Evolutionary conservation across 768 basidiomycete genomes (phyloP).

Genomic region (Leucocoprinus sp.): DNA sequence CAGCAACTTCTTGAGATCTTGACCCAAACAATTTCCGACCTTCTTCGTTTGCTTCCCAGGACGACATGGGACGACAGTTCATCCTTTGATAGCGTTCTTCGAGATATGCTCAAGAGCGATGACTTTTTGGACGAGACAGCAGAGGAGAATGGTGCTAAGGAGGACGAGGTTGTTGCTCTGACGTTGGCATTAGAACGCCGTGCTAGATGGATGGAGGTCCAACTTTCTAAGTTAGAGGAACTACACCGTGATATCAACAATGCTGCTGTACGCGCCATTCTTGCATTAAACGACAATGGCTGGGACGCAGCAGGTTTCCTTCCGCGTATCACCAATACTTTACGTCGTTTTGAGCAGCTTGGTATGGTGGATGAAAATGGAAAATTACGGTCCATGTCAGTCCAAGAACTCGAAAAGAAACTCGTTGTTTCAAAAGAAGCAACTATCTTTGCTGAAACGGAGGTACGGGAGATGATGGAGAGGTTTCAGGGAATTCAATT

Average conservation of each 20-base stretch:
- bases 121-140: slow-evolving; percentile 75
- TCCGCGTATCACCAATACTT: slow-evolving; percentile 61
- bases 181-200: slow-evolving; percentile 80
- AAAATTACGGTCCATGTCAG: slow-evolving; percentile 44
- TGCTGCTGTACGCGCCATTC: slow-evolving; percentile 74
- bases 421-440: slow-evolving; percentile 63
- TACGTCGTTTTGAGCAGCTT: slow-evolving; percentile 61
- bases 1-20: slow-evolving; percentile 83
- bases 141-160: slow-evolving; percentile 55
- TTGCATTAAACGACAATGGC: slow-evolving; percentile 78
- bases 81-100: slow-evolving; percentile 77
- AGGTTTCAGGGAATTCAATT: slow-evolving; percentile 44
- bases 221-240: slow-evolving; percentile 81
- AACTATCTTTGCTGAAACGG: slow-evolving; percentile 63
- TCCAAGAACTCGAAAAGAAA: slow-evolving; percentile 70
- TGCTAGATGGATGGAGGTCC: slow-evolving; percentile 92
- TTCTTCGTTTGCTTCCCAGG: slow-evolving; percentile 76
- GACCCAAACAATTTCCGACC: slow-evolving; percentile 83
- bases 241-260: slow-evolving; percentile 87
- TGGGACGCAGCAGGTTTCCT: slow-evolving; percentile 69
- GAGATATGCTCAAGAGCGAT: slow-evolving; percentile 85
- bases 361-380: slow-evolving; percentile 45
- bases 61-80: slow-evolving; percentile 90
- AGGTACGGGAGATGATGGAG: slow-evolving; percentile 70
- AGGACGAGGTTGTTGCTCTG: slow-evolving; percentile 79